Conservation (phyloP, 768 basidiomycete species). For the Termitomyces sp. region DNA sequence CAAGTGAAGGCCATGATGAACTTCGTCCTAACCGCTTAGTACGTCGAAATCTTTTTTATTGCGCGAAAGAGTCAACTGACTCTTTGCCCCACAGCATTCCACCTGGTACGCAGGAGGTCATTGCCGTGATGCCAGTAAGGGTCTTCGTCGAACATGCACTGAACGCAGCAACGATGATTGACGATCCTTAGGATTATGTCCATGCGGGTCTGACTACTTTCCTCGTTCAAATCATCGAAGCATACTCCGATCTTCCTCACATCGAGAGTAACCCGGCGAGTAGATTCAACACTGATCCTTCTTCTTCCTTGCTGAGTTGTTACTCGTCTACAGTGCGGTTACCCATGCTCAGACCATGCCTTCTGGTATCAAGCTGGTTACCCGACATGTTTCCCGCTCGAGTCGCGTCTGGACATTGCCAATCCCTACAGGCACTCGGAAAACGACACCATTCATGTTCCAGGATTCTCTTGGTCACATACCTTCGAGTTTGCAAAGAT, state of each 20-base stretch:
- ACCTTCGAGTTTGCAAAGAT: slow-evolving; percentile 63
- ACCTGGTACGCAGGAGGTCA: slow-evolving; percentile 38
- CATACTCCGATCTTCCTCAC: slow-evolving; percentile 42
- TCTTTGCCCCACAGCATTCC: slow-evolving; percentile 36
- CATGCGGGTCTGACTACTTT: slow-evolving; percentile 39
- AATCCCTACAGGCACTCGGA: slow-evolving; percentile 40
- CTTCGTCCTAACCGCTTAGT: slow-evolving; percentile 45
- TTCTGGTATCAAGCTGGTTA: slow-evolving; percentile 64
- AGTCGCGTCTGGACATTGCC: slow-evolving; percentile 24
- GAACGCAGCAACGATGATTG: no score
- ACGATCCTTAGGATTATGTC: slow-evolving; percentile 25
- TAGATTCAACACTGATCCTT: slow-evolving; percentile 9
- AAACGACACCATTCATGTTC: slow-evolving; percentile 34
- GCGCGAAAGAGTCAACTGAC: not conserved
- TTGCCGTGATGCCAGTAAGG: slow-evolving; percentile 33
- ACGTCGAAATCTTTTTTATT: slow-evolving; percentile 6
- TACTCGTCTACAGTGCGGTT: slow-evolving; percentile 33
- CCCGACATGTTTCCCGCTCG: slow-evolving; percentile 35
- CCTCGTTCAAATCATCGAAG: slow-evolving; percentile 38
- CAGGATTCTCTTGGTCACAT: slow-evolving; percentile 56
- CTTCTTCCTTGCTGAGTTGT: not conserved
- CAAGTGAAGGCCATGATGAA: slow-evolving; percentile 43
- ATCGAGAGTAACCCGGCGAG: slow-evolving; percentile 39
- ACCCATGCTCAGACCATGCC: slow-evolving; percentile 72
- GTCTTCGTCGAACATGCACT: not conserved